A percentile compares a stretch with the other conserved stretches of the same genome.
Evolutionary conservation across 2,329 filamentous ascomycete genomes (phyloP).

Genomic region (Calonectria ilicicola): DNA sequence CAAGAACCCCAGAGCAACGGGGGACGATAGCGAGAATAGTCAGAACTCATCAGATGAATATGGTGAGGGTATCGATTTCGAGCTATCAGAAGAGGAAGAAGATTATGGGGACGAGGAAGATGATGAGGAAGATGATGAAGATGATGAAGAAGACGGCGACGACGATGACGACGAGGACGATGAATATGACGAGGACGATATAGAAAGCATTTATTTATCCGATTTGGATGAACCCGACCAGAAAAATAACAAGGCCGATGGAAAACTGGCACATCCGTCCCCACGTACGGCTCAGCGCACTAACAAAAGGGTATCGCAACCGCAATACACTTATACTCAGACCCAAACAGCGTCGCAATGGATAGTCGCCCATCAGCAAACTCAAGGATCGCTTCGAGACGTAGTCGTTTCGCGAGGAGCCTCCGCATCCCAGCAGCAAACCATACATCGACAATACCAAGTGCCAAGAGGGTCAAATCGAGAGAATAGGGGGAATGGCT

Average conservation of each 20-base stretch:
- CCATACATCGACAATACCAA: slow-evolving; percentile 28
- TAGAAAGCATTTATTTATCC: slow-evolving; percentile 38
- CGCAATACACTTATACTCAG: slow-evolving; percentile 31
- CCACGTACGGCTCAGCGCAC: neutral
- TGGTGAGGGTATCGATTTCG: neutral
- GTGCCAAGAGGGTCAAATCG: slow-evolving; percentile 2
- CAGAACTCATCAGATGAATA: slow-evolving; percentile 13
- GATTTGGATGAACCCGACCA: slow-evolving; percentile 20
- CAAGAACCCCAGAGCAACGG: neutral
- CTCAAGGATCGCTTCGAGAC: slow-evolving; percentile 13
- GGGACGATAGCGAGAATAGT: neutral
- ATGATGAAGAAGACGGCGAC: neutral
- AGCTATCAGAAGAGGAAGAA: slow-evolving; percentile 25
- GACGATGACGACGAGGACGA: neutral
- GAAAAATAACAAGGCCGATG: neutral
- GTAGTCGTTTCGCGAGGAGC: slow-evolving; percentile 31
- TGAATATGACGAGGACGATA: slow-evolving; percentile 24
- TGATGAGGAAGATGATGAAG: neutral
- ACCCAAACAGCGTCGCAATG: slow-evolving; percentile 37
- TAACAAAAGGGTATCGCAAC: slow-evolving; percentile 11
- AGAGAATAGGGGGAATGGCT: slow-evolving; percentile 27
- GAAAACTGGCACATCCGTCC: neutral
- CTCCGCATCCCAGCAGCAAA: slow-evolving; percentile 34
- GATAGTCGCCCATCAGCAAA: slow-evolving; percentile 32
- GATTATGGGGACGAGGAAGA: neutral